Base-by-base conservation (phyloP, 441 rosid species). In the Flueggea neowawraea region DNA sequence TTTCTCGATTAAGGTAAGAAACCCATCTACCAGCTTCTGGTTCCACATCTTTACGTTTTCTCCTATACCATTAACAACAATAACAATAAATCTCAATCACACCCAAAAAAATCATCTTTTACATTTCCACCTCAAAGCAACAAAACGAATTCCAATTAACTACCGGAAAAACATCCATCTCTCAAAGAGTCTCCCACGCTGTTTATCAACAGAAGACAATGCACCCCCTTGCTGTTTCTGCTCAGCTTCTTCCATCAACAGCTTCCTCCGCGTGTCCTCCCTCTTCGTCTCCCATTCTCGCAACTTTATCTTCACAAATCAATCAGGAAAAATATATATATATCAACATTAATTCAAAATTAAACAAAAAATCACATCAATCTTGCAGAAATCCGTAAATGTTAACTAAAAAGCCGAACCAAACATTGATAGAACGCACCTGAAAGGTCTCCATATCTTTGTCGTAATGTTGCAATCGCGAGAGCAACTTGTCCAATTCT, bases 21-120 rank as follows among this genome's bases (percentile, higher is more conserved):
- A 86, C 98, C 98, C 98, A 93, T 78, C 86, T 88, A 51, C 98
- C 98, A 55, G 88, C 98, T 64, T 91, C 98, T 52, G 92, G 82
- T 68, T 93, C 97, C 47, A 86, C 71, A 69, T 75, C 80, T 67
- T 70, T 73, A 67, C 74, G 73, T 61, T 75, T 73, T 67, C 72
- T 79, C 81, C 92, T 86, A 73, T 52, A 48, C 63, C 65, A 58
- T n/a, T 36, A 36, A 36, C 41, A 36, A 36, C 41, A 36, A 36
- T 8, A 36, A 36, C 41, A 36, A 36, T 36, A 2, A 36, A 36
- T 8, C 41, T 8, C 41, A 36, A 0, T 36, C 41, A 36, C 41
- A 36, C 7, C 41, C 41, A 8, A 5, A 8, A 36, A 36, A 36
- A 1, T 36, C 9, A 22, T 22, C 28, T 22, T 22, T 22, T 22